Percentiles rank a stretch among this genome's conserved stretches.
These are phyloP conservation scores for Yamadazyma epiphylla DNA, from an alignment of 1,139 yeast genomes.

Conservation along the genomic window DNA sequence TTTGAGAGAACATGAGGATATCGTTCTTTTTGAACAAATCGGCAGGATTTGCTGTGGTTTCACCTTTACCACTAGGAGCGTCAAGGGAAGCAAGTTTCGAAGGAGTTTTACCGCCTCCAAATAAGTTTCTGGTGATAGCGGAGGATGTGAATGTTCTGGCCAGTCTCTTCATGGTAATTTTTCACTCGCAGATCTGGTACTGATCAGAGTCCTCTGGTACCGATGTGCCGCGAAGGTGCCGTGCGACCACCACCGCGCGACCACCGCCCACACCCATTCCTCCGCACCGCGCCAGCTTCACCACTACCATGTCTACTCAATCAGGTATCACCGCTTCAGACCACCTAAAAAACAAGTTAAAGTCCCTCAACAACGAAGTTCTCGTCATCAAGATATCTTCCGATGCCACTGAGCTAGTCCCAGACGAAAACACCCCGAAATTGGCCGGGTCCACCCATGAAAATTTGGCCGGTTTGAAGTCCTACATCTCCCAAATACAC, in stretches of 20 bases:
- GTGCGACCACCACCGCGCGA: too few relatives aligned
- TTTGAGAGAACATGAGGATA: constrained; percentile 38
- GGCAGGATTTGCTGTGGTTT: constrained; percentile 43
- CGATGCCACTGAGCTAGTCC: constrained; percentile 46
- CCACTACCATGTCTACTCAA: constrained; percentile 72
- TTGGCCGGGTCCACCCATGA: constrained; percentile 19
- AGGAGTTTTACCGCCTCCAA: constrained; percentile 34
- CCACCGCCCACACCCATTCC: too few relatives aligned
- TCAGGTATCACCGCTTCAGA: constrained; percentile 62
- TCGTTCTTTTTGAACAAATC: constrained; percentile 45
- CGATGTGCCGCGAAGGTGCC: too few relatives aligned
- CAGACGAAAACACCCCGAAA: constrained; percentile 30
- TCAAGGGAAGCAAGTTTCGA: too few relatives aligned
- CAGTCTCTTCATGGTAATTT: too few relatives aligned
- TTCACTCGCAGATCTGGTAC: too few relatives aligned
- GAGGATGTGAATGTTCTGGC: constrained; percentile 4
- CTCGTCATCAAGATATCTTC: constrained; percentile 38
- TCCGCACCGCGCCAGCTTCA: too few relatives aligned
- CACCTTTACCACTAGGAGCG: constrained; percentile 39
- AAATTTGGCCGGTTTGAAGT: constrained; percentile 29
- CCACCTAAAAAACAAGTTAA: constrained; percentile 34
- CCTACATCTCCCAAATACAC: constrained; percentile 29
- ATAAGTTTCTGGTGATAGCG: constrained; percentile 11
- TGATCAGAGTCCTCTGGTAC: too few relatives aligned
- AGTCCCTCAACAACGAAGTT: constrained; percentile 19